These are phyloP conservation scores for Spiraea crenata DNA, from an alignment of 331 rosid genomes.

Conservation along the genomic window DNA sequence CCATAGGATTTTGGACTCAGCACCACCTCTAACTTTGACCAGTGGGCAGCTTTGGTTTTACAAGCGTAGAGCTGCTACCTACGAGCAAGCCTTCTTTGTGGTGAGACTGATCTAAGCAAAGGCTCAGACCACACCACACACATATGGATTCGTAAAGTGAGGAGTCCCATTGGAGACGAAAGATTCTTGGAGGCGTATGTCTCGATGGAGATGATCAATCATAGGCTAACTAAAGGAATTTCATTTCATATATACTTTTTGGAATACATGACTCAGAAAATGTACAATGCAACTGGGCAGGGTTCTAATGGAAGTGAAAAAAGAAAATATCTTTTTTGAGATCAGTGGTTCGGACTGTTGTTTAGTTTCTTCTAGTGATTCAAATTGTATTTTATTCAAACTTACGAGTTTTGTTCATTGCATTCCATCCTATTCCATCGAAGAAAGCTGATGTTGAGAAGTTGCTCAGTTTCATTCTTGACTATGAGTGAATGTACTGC, in stretches of 20 bases:
- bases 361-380: no score
- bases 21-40: slow-evolving; percentile 14
- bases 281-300: slow-evolving; percentile 1
- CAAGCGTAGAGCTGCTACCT: slow-evolving; percentile 34
- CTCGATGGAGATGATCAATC: slow-evolving; percentile 27
- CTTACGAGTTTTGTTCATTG: no score
- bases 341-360: no score
- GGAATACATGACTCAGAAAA: slow-evolving; percentile 4
- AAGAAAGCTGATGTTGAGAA: no score
- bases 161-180: slow-evolving; percentile 27
- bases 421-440: no score
- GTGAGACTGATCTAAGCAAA: slow-evolving; percentile 24
- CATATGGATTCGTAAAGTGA: slow-evolving; percentile 17
- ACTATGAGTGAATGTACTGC: no score
- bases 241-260: neutral
- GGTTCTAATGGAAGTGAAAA: neutral
- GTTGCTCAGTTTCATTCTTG: no score
- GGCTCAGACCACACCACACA: slow-evolving; percentile 19
- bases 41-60: slow-evolving; percentile 37
- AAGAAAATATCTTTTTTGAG: neutral
- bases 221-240: slow-evolving; percentile 32
- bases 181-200: slow-evolving; percentile 23
- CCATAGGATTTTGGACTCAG: neutral
- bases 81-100: neutral
- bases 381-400: no score